Conservation (phyloP, 1,139 yeast genomes). For the Kodamaea ohmeri region DNA sequence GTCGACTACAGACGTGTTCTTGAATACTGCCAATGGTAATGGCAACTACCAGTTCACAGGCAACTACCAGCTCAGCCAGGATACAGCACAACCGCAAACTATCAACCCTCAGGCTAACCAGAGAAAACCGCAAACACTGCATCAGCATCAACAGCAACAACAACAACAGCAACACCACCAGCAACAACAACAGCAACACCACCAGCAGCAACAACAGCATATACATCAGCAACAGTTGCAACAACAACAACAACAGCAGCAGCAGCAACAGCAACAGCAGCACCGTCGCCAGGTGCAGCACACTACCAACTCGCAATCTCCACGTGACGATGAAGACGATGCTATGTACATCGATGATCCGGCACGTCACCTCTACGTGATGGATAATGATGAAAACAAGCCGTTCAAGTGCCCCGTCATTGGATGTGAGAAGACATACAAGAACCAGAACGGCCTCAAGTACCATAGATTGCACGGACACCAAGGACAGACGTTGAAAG, state of each 20-base stretch:
- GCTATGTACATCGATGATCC: conserved; percentile 85
- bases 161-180: conserved; percentile 18
- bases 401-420: conserved; percentile 98
- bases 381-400: conserved; percentile 88
- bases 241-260: conserved; percentile 11
- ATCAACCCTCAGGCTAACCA: conserved; percentile 13
- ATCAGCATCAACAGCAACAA: conserved; percentile 19
- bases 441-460: conserved; percentile 94
- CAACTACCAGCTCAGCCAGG: conserved; percentile 12
- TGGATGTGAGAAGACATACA: conserved; percentile 96
- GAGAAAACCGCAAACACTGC: conserved; percentile 20
- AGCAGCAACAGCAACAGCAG: conserved; percentile 16
- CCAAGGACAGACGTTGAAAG: conserved; percentile 88
- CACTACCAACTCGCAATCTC: conserved; percentile 22
- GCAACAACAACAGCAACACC: conserved; percentile 17
- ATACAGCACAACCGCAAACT: conserved; percentile 13
- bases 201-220: conserved; percentile 16
- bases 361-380: conserved; percentile 86
- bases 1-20: conserved; percentile 85
- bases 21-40: conserved; percentile 34
- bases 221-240: conserved; percentile 14
- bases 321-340: conserved; percentile 39
- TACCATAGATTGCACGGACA: conserved; percentile 97
- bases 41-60: conserved; percentile 13
- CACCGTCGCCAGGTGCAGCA: conserved; percentile 16